Conservation (phyloP, 2,329 filamentous ascomycete species). For the Fusarium torulosum region DNA sequence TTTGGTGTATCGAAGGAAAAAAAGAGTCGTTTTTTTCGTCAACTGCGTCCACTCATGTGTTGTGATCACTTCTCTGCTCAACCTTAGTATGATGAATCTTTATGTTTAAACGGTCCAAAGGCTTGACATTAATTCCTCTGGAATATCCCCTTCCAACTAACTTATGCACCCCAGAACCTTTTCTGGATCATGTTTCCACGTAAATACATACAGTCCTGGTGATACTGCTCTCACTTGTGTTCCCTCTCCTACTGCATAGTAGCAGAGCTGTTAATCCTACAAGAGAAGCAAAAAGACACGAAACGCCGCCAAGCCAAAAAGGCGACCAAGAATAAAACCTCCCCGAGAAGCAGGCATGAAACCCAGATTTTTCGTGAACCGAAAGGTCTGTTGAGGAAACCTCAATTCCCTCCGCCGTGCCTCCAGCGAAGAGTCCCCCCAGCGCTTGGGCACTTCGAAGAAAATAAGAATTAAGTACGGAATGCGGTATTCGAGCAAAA, state of each 20-base stretch:
- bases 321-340: conserved; percentile 18
- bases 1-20: conserved; percentile 24
- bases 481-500: conserved; percentile 31
- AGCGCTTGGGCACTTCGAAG: conserved; percentile 33
- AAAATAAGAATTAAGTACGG: conserved; percentile 45
- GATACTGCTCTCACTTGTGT: conserved; percentile 11
- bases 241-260: conserved; percentile 15
- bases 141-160: conserved; percentile 13
- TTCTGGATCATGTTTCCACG: conserved; percentile 22
- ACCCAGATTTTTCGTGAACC: conserved; percentile 30
- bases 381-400: conserved; percentile 18
- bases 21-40: conserved; percentile 32
- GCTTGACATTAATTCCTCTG: conserved; percentile 33
- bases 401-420: conserved; percentile 16
- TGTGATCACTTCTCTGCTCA: conserved; percentile 2
- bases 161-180: conserved; percentile 21
- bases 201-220: conserved; percentile 32
- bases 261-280: conserved; percentile 37
- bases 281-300: conserved; percentile 36
- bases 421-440: conserved; percentile 30
- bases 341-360: conserved; percentile 30
- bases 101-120: conserved; percentile 2
- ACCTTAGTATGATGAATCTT: background rate
- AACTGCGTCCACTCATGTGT: background rate
- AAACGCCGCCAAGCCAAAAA: conserved; percentile 26